Evolutionary conservation across 805 yeast genomes (phyloP).

Genomic region (Candida maesae): DNA sequence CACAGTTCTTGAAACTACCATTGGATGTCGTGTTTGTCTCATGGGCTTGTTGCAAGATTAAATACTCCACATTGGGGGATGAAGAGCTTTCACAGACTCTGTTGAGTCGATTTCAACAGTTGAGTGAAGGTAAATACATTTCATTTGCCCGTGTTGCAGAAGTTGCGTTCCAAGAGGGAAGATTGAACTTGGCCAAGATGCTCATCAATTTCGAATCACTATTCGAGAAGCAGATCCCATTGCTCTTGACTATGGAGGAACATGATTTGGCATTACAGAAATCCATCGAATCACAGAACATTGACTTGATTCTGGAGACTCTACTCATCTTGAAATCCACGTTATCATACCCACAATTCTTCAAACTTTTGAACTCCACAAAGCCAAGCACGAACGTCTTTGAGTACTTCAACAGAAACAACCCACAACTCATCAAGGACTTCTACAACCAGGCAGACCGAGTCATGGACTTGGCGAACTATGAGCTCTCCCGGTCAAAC

Average conservation of each 20-base stretch:
- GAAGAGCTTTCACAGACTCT: conserved; percentile 50
- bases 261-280: conserved; percentile 63
- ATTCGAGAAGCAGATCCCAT: conserved; percentile 55
- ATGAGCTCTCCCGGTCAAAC: conserved; percentile 30
- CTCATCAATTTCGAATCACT: conserved; percentile 63
- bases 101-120: conserved; percentile 38
- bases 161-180: conserved; percentile 78
- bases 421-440: conserved; percentile 42
- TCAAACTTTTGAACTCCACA: conserved; percentile 53
- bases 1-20: conserved; percentile 45
- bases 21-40: conserved; percentile 54
- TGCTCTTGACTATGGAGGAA: conserved; percentile 69
- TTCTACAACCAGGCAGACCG: conserved; percentile 65
- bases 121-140: conserved; percentile 35
- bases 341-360: conserved; percentile 62
- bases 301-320: conserved; percentile 55
- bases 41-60: conserved; percentile 80
- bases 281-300: conserved; percentile 40
- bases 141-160: conserved; percentile 58
- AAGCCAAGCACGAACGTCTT: conserved; percentile 34
- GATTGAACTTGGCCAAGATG: conserved; percentile 60
- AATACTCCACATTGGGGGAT: conserved; percentile 52
- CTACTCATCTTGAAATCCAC: conserved; percentile 49
- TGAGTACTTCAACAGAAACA: conserved; percentile 32
- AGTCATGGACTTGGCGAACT: conserved; percentile 41